Evolutionary conservation across 495 filamentous ascomycete genomes (phyloP), one percentile per base, ranked within the genome.

Genomic region (Amniculicola lignicola): DNA sequence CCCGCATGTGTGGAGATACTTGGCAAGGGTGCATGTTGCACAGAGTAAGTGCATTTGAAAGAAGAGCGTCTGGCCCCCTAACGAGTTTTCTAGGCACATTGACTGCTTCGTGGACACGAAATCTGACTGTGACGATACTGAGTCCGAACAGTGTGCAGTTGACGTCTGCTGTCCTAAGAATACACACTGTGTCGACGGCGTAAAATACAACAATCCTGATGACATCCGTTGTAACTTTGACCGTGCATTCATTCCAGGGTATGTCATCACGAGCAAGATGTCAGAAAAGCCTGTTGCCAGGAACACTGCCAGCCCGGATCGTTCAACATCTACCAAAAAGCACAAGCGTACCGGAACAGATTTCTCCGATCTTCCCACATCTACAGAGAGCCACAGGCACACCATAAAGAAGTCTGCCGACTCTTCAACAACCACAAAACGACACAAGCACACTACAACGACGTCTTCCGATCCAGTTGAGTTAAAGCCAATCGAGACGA

Each of bases 41-140:
- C 37, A 35, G 50, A 54, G 50, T 54, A 43, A 11, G 50, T 54
- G 22, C 14, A 2, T 15, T 33, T 18, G 15, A 10, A 10, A 7
- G 24, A 7, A 46, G 14, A 6, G 14, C 18, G 4, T 49, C 4
- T n/a, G 6, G n/a, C 23, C 16, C 14, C 18, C 15, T 37, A 2
- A 14, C 23, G 3, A 28, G 11, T 54, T n/a, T n/a, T 24, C 12
- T 19, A 54, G 50, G 22, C 22, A 54, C 21, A 44, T 19, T n/a
- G 50, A 44, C 50, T 54, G 50, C 38, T 54, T 43, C 18, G 38
- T 54, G 9, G 38, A 54, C 25, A 16, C 29, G 9, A 10, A 28
- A 19, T 16, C 4, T 2, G 22, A 21, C 11, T 54, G 50, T 25
- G 38, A 15, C 25, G n/a, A 44, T 12, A 16, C 3, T 10, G 50